Conservation (phyloP, 2,329 filamentous ascomycete species). For the Cryphonectria naterciae region DNA sequence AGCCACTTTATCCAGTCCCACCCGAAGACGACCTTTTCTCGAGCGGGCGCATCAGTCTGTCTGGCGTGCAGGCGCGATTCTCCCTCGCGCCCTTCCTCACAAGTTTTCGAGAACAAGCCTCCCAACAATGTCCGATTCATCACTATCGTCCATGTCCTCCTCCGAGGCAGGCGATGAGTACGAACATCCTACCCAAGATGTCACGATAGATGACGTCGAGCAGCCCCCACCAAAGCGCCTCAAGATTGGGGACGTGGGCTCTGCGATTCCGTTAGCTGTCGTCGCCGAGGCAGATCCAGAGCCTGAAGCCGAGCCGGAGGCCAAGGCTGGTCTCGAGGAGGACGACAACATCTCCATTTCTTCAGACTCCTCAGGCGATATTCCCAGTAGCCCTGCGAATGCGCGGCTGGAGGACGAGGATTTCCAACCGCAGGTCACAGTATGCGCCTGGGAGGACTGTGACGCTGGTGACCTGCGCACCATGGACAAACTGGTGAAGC, state of each 20-base stretch:
- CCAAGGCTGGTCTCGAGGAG: conserved; percentile 54
- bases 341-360: conserved; percentile 57
- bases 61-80: background rate
- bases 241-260: conserved; percentile 47
- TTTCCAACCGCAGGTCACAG: conserved; percentile 75
- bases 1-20: background rate
- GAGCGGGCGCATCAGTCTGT: background rate
- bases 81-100: conserved; percentile 1
- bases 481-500: conserved; percentile 81
- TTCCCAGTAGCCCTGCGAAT: conserved; percentile 72
- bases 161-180: conserved; percentile 45
- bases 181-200: conserved; percentile 51
- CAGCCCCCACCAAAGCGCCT: conserved; percentile 53
- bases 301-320: conserved; percentile 53
- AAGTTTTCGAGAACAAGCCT: background rate
- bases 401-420: conserved; percentile 74
- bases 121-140: conserved; percentile 44
- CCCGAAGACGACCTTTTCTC: background rate
- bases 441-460: conserved; percentile 80
- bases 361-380: conserved; percentile 84
- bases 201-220: conserved; percentile 42
- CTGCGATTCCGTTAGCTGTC: conserved; percentile 50
- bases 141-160: conserved; percentile 52
- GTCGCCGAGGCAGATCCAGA: conserved; percentile 51
- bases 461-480: conserved; percentile 71